Conservation (phyloP, 345 rosid genomes). For the Citrus sinensis region DNA sequence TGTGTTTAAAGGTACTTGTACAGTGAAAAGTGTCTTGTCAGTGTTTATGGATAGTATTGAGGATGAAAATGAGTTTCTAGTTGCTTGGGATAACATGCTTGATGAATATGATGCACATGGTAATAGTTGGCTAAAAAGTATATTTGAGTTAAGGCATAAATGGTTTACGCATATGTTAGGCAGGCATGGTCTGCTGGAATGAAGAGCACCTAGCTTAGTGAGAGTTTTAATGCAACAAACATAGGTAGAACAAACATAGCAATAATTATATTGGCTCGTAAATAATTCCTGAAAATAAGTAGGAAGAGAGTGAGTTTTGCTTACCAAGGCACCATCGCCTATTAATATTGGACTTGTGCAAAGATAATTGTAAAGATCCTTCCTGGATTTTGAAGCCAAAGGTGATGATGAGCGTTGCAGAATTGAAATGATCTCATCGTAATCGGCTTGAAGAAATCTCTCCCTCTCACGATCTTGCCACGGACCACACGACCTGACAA, state of each 20-base stretch:
- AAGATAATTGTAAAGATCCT: conserved; percentile 38
- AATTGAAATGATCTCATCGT: conserved; percentile 16
- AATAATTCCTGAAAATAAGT: neutral
- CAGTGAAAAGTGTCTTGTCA: neutral
- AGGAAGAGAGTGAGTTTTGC: neutral
- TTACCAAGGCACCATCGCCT: conserved; percentile 45
- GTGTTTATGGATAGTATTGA: neutral
- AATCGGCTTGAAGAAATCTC: conserved; percentile 40
- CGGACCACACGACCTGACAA: neutral
- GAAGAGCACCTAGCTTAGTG: no score
- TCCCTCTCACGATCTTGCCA: conserved; percentile 23
- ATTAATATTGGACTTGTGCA: conserved; percentile 36
- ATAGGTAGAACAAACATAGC: neutral
- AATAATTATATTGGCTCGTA: neutral
- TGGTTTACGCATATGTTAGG: neutral
- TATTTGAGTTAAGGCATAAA: neutral
- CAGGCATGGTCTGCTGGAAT: no score
- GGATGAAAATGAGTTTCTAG: neutral
- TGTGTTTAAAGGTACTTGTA: neutral
- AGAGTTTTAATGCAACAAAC: no score
- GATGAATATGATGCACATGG: no score
- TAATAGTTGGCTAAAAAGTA: neutral
- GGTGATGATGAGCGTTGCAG: neutral
- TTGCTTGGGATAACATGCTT: no score
- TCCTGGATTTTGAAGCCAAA: conserved; percentile 25